Conservation (phyloP, 495 filamentous ascomycete genomes). For the Bathelium albidoporum region DNA sequence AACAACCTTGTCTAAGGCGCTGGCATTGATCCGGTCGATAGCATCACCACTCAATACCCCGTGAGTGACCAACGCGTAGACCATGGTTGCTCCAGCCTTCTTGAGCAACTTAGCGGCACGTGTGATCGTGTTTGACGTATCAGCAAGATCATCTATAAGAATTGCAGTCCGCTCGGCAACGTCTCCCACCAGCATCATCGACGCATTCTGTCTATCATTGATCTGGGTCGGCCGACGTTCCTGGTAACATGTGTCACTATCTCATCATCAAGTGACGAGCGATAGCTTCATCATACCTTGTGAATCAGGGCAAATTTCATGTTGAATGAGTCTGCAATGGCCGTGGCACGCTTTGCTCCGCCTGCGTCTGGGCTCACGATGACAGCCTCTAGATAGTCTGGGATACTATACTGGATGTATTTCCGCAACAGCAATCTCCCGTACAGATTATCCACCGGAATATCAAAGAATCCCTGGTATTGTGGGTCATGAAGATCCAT, state of each 20-base stretch:
- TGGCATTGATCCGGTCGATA: constrained; percentile 84
- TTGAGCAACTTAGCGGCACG: constrained; percentile 93
- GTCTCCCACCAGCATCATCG: constrained; percentile 96
- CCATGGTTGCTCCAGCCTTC: constrained; percentile 77
- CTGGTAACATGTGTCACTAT: constrained; percentile 46
- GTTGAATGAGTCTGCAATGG: constrained; percentile 85
- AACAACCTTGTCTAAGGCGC: constrained; percentile 77
- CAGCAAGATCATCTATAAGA: constrained; percentile 86
- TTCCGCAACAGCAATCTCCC: constrained; percentile 76
- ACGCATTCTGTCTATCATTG: constrained; percentile 87
- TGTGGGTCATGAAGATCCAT: constrained; percentile 97
- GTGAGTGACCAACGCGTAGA: constrained; percentile 88
- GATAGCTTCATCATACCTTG: constrained; percentile 55
- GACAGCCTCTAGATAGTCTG: constrained; percentile 57
- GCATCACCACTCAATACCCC: constrained; percentile 91
- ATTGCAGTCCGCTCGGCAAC: constrained; percentile 74
- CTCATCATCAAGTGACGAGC: constrained; percentile 16
- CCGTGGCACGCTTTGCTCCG: constrained; percentile 92
- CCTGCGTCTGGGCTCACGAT: constrained; percentile 95
- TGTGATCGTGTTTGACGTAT: constrained; percentile 94
- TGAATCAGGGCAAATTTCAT: constrained; percentile 95
- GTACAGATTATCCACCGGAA: constrained; percentile 94
- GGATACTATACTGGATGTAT: constrained; percentile 79
- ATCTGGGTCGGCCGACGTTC: constrained; percentile 94
- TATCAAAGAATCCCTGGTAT: constrained; percentile 98